Base-by-base conservation (phyloP, 2,329 filamentous ascomycete species). In the Xylariaceae sp. region DNA sequence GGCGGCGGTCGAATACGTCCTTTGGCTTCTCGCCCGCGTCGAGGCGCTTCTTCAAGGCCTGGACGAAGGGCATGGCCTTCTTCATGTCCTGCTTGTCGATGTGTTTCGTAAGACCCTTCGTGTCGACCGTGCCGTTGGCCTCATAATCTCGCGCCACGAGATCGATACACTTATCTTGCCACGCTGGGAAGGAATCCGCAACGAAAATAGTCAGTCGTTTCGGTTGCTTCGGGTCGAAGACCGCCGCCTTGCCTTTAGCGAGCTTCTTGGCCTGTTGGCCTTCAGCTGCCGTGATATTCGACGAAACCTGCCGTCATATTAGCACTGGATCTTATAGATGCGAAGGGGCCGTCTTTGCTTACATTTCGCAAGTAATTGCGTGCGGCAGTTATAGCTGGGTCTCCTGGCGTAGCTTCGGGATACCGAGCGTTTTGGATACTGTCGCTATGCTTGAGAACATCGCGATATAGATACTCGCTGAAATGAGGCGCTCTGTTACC, bases 21-120 rank as follows among this genome's bases (percentile, higher is more conserved):
- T 83, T 79, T 1, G 85, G 77, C 14, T 80, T 76, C 75, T 93
- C 86, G 59, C 90, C 89, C 48, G 81, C 80, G 54, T 91, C 81
- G 53, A 99, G 83, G 50, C 90, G 86, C 74, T 85, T 90, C 87
- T 97, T 97, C 57, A 98, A 79, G 6, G 74, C 77, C 77, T 98
- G 93, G 48, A 97, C 88, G 70, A 97, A 98, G 0, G 95, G 95
- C 93, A 98, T 98, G 2, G 92, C 93, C 78, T 96, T 95, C 85
- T 98, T 99, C 83, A 92, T 91, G 76, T 96, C 90, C 54, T 85
- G 86, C 79, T 96, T 96, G 72, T 96, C 90, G 70, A 57, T 63
- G 21, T 56, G 58, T 16, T 96, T 88, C 62, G 72, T 52, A 52
- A 89, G 76, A 9, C 79, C 77, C 62, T 89, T 79, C 63, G 77